phyloP scores from a whole-genome alignment of 1,139 yeast species.

The Nadsonia commutata region DNA sequence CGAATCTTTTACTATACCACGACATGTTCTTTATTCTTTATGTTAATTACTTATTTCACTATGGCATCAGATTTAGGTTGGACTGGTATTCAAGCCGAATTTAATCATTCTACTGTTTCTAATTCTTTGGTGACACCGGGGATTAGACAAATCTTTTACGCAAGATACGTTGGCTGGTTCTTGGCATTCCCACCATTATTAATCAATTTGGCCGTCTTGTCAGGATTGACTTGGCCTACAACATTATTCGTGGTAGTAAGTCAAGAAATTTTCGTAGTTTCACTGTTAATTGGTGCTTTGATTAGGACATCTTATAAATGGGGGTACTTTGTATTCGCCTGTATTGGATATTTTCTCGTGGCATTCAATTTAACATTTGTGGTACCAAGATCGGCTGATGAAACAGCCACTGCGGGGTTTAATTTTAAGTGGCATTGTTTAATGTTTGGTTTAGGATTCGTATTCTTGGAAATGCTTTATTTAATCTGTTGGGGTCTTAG shows the following conservation, averaged over 20 bases:
- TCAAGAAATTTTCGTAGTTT: constrained; percentile 37
- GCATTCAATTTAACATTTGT: constrained; percentile 13
- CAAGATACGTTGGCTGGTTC: constrained; percentile 55
- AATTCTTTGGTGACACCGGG: constrained; percentile 23
- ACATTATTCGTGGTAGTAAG: constrained; percentile 29
- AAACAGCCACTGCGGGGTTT: constrained; percentile 5
- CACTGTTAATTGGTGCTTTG: constrained; percentile 39
- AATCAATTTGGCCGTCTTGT: constrained; percentile 32
- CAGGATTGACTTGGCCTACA: constrained; percentile 27
- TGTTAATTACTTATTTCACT: constrained; percentile 43
- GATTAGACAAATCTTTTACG: constrained; percentile 50
- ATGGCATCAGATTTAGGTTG: constrained; percentile 58
- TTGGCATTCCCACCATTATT: constrained; percentile 43
- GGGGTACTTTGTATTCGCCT: constrained; percentile 41
- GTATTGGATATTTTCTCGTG: constrained; percentile 17
- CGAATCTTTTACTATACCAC: constrained; percentile 34
- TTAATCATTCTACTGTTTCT: constrained; percentile 33
- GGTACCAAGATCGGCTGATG: constrained; percentile 12
- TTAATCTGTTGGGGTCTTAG: constrained; percentile 48
- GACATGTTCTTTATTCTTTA: constrained; percentile 30
- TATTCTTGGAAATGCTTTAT: constrained; percentile 35
- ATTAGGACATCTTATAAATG: constrained; percentile 47
- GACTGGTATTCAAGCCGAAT: constrained; percentile 39
- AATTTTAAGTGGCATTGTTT: neutral
- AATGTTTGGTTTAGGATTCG: constrained; percentile 16